phyloP scores from a whole-genome alignment of 2,329 filamentous ascomycete species.

The Verticillium klebahnii region DNA sequence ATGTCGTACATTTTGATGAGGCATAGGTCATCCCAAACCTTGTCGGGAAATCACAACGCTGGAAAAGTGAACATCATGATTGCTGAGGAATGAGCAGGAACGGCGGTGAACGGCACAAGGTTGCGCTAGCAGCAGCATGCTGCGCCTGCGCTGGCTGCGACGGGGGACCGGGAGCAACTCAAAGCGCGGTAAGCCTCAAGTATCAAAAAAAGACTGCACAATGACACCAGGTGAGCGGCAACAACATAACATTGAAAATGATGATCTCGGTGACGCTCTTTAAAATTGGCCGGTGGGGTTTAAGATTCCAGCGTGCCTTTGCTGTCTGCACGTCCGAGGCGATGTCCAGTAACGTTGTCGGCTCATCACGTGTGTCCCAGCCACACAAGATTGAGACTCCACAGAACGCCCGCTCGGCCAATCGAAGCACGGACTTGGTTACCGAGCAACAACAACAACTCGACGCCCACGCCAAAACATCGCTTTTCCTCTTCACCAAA shows the following conservation, averaged over 20 bases:
- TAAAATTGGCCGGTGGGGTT: not conserved
- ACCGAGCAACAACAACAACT: constrained; percentile 6
- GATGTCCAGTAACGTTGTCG: not conserved
- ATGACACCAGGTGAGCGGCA: not conserved
- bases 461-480: constrained; percentile 3
- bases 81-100: not conserved
- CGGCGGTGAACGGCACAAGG: not conserved
- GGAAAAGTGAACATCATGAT: not conserved
- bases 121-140: not conserved
- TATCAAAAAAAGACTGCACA: not conserved
- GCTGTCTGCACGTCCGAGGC: not conserved
- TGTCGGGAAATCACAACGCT: not conserved
- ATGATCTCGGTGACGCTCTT: not conserved
- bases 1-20: not conserved
- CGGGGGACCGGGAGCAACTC: not conserved
- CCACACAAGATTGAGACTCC: not conserved
- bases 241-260: not conserved
- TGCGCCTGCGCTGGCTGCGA: not conserved
- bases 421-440: not conserved
- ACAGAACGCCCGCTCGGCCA: not conserved
- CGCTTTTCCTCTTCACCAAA: constrained; percentile 3
- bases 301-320: not conserved
- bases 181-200: not conserved
- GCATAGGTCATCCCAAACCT: not conserved
- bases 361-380: constrained; percentile 2